Base-by-base conservation (phyloP, 2,329 filamentous ascomycete genomes). In the Verticillium dahliae region DNA sequence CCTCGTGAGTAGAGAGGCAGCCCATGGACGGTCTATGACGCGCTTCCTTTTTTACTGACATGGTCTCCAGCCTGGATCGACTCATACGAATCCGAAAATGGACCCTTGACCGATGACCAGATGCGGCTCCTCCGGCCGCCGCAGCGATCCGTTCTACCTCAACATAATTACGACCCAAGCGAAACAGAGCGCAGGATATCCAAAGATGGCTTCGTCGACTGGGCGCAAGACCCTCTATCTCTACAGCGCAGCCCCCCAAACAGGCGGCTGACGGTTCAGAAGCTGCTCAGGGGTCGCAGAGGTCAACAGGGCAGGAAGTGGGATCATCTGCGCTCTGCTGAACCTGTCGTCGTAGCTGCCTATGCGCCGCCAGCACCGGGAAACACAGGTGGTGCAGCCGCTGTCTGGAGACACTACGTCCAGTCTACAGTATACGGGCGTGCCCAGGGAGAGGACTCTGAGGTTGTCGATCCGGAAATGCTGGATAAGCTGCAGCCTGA, bases 311-410 rank as follows among this genome's bases (percentile, higher is more conserved):
- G 83, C 3, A 78, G 82, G 62, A 80, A 80, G 73, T 86, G 84
- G 83, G 84, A 87, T 67, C 83, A 87, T 67, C 70, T 86, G 59
- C 81, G 84, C 59, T 81, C 82, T 2, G 77, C 81, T 38, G 84
- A 86, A 62, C 84, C 84, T 4, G 83, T 86, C 65, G 85, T 87
- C 65, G 81, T 86, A 57, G 75, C 82, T 31, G 76, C 77, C 50
- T 79, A 81, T 64, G 69, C 75, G 4, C 70, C 74, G 39, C 70
- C 74, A 57, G 75, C 77, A 52, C 73, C 80, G 13, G 45, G 45
- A 18, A 10, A n/a, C 18, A 75, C 76, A 61, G 70, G 77, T 27
- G 11, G 18, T 15, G 33, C 57, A 15, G 58, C 58, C 9, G 35
- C 63, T n/a, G 75, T 76, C 34, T 87, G 84, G 84, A 73, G 74